These are phyloP conservation scores for Pleurostoma richardsiae DNA, from an alignment of 2,329 filamentous ascomycete genomes.

Conservation along the genomic window DNA sequence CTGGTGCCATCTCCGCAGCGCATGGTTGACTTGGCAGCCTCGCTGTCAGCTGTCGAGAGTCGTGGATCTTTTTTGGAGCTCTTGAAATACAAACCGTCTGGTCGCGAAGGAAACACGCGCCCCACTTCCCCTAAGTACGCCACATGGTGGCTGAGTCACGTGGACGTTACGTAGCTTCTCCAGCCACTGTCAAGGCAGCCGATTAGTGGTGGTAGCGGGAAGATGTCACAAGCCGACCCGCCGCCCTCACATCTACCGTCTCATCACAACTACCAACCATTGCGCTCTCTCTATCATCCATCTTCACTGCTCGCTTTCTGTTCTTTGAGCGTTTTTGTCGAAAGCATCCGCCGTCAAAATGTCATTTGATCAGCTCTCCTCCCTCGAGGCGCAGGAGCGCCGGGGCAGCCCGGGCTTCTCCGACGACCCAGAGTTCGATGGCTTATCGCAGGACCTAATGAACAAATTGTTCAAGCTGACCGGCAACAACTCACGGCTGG, in stretches of 20 bases:
- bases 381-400: slow-evolving; percentile 69
- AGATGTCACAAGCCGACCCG: too few species aligned
- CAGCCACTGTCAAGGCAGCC: slow-evolving; percentile 12
- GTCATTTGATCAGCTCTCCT: slow-evolving; percentile 87
- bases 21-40: slow-evolving; percentile 32
- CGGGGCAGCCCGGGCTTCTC: slow-evolving; percentile 55
- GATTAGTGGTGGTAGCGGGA: not conserved
- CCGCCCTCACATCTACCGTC: too few species aligned
- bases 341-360: slow-evolving; percentile 44
- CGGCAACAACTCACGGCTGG: slow-evolving; percentile 79
- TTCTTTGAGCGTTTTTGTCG: not conserved
- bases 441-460: slow-evolving; percentile 76
- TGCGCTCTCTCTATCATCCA: too few species aligned
- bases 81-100: slow-evolving; percentile 15
- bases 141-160: not conserved
- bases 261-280: too few species aligned
- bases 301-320: slow-evolving; percentile 1
- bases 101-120: slow-evolving; percentile 2
- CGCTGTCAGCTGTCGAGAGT: not conserved
- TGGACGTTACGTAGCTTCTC: not conserved
- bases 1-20: slow-evolving; percentile 44
- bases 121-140: not conserved
- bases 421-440: slow-evolving; percentile 90
- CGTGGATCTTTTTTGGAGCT: slow-evolving; percentile 13
- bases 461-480: slow-evolving; percentile 86